Base-by-base conservation (phyloP, 108 stramenopile genomes). In the Bacterosira constricta region DNA sequence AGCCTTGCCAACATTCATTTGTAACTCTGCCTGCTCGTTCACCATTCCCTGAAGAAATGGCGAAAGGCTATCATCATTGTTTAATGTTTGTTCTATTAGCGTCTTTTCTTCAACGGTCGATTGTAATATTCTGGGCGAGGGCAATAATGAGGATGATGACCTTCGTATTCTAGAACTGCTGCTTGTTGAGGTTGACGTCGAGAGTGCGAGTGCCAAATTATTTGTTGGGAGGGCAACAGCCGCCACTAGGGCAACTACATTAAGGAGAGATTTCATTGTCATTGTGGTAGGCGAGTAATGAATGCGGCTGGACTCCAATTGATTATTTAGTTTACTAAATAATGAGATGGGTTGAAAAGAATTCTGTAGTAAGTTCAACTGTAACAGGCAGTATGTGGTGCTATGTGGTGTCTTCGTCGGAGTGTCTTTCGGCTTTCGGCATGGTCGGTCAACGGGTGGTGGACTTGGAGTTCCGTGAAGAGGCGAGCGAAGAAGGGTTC, bases 1-100 rank as follows among this genome's bases (percentile, higher is more conserved):
- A 4, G 90, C 88, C 49, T 84, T 87, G 10, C 90, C 90, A 10
- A 92, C 71, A 60, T 88, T 85, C 79, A 89, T 68, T 67, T 89
- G 84, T 45, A 88, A 85, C 37, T 88, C 81, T 29, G 73, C 62
- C 62, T 88, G 76, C 57, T 91, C 90, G 53, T 91, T 86, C 4
- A 83, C 85, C 61, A 91, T 91, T 21, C 79, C 75, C 59, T 82
- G 85, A 20, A 92, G 35, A 9, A 91, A 81, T 3, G 90, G 86
- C 6, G 90, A 87, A 25, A 91, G 63, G 25, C 75, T 51, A 41
- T 65, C 35, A 10, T 17, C 53, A 1, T 15, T 34, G 1, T 29
- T 29, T 32, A 34, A 34, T 4, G 53, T 54, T 30, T 34, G n/a
- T n/a, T n/a, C n/a, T n/a, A n/a, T n/a, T n/a, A n/a, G n/a, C n/a